These are phyloP conservation scores for Cryptococcus sp. DNA, from an alignment of 1,284 basidiomycete species.

Conservation along the genomic window DNA sequence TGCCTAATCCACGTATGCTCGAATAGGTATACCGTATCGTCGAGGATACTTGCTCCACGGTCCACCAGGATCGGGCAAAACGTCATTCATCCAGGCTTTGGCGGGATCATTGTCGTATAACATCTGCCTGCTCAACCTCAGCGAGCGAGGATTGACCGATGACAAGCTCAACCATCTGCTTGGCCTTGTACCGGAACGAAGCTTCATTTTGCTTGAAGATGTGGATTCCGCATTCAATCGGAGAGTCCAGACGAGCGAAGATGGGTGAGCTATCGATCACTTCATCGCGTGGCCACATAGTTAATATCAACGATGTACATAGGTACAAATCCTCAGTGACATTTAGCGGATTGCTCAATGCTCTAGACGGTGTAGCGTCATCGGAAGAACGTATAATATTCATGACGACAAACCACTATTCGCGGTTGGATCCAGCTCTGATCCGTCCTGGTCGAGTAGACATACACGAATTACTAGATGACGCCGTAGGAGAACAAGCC, in stretches of 20 bases:
- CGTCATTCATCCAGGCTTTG: slow-evolving; percentile 96
- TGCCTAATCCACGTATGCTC: no score
- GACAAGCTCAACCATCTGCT: slow-evolving; percentile 95
- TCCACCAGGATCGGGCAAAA: slow-evolving; percentile 96
- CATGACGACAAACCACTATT: slow-evolving; percentile 96
- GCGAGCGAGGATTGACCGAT: slow-evolving; percentile 93
- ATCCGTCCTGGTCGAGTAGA: slow-evolving; percentile 95
- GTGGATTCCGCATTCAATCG: slow-evolving; percentile 98
- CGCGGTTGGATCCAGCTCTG: slow-evolving; percentile 69
- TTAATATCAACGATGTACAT: slow-evolving; percentile 2
- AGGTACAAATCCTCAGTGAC: slow-evolving; percentile 93
- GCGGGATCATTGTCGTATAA: slow-evolving; percentile 92
- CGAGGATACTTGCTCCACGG: slow-evolving; percentile 94
- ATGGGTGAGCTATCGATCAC: slow-evolving; percentile 63
- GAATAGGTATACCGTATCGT: slow-evolving; percentile 91
- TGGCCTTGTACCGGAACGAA: slow-evolving; percentile 88
- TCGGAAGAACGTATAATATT: slow-evolving; percentile 97
- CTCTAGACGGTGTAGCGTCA: slow-evolving; percentile 94
- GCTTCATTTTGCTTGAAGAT: slow-evolving; percentile 92
- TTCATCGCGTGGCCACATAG: background rate
- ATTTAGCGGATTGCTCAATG: slow-evolving; percentile 96
- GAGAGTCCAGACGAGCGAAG: slow-evolving; percentile 81
- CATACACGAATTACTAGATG: slow-evolving; percentile 78
- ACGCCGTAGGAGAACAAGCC: slow-evolving; percentile 83
- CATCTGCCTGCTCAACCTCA: slow-evolving; percentile 94